Conservation (phyloP, 2,329 filamentous ascomycete species). For the Aureobasidium melanogenum region DNA sequence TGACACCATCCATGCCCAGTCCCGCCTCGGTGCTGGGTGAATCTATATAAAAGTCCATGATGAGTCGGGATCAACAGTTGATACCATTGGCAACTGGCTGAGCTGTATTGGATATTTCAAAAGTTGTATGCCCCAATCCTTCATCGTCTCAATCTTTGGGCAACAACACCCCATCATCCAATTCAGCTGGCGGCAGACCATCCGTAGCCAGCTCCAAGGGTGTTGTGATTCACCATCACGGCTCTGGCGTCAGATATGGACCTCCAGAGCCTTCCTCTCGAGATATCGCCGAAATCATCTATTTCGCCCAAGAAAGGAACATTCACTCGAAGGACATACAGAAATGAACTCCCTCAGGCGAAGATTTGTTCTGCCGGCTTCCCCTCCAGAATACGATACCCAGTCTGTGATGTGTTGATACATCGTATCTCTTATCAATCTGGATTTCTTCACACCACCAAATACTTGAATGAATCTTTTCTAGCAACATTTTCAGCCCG, state of each 20-base stretch:
- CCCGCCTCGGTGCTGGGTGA: background rate
- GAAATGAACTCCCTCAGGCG: no score
- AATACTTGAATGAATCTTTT: background rate
- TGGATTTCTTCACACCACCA: background rate
- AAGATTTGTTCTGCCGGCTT: background rate
- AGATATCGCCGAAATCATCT: background rate
- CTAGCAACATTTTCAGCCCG: no score
- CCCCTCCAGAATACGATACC: background rate
- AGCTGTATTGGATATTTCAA: background rate
- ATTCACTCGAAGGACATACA: background rate
- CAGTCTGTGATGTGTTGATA: no score
- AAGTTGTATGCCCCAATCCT: background rate
- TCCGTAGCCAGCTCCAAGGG: background rate
- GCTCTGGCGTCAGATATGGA: background rate
- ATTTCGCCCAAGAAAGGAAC: background rate
- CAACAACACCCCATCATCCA: background rate
- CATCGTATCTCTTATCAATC: no score
- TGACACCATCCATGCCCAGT: background rate
- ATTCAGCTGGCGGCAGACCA: background rate
- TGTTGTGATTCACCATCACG: background rate
- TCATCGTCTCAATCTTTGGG: background rate
- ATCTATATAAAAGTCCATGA: background rate
- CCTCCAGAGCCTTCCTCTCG: background rate
- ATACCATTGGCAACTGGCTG: background rate
- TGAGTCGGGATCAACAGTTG: background rate